phyloP scores from a whole-genome alignment of 768 basidiomycete genomes.

The Chiua virens region DNA sequence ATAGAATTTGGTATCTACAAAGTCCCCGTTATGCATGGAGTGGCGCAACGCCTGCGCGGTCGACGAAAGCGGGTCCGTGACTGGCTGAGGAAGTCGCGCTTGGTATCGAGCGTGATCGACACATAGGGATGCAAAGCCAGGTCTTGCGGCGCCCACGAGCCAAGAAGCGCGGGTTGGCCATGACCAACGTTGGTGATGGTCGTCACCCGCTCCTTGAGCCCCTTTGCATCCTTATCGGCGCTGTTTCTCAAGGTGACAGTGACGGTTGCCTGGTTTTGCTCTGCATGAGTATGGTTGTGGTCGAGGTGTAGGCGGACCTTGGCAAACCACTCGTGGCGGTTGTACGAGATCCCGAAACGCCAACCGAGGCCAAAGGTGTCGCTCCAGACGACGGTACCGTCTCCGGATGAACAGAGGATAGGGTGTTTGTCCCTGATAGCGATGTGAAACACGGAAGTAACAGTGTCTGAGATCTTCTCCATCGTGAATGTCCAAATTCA shows the following conservation, averaged over 20 bases:
- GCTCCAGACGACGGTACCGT: conserved; percentile 19
- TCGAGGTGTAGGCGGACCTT: conserved; percentile 27
- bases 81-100: conserved; percentile 7
- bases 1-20: conserved; percentile 31
- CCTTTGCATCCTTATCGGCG: conserved; percentile 1
- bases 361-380: conserved; percentile 28
- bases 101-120: conserved; percentile 19
- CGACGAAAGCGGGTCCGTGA: conserved; percentile 15
- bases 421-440: conserved; percentile 22
- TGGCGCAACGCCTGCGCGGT: conserved; percentile 18
- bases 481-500: background rate
- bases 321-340: conserved; percentile 19
- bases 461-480: conserved; percentile 27
- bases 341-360: conserved; percentile 27
- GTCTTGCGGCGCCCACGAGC: conserved; percentile 18
- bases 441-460: conserved; percentile 26
- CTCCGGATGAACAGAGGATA: conserved; percentile 5
- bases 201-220: conserved; percentile 9
- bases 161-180: conserved; percentile 23
- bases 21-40: conserved; percentile 27
- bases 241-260: conserved; percentile 10
- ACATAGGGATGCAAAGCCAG: conserved; percentile 20
- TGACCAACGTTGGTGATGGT: conserved; percentile 27
- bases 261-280: conserved; percentile 18
- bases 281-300: conserved; percentile 23